Percentiles rank a stretch among this genome's conserved stretches.
These are phyloP conservation scores for Pseudogymnoascus sp. DNA, from an alignment of 2,329 filamentous ascomycete genomes.

Conservation along the genomic window DNA sequence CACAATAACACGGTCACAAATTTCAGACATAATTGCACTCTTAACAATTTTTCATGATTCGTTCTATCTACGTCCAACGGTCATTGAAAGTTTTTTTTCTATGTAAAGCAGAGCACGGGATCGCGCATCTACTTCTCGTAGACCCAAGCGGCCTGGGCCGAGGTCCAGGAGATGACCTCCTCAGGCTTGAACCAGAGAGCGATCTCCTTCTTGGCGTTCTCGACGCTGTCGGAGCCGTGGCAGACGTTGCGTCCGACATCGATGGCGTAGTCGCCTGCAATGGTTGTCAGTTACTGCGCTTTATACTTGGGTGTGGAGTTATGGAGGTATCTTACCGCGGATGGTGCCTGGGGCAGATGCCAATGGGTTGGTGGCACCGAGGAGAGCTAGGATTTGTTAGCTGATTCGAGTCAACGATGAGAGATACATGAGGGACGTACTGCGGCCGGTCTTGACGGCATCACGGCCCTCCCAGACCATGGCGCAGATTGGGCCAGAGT, in stretches of 20 bases:
- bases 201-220: slow-evolving; percentile 99
- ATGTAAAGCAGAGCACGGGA: not conserved
- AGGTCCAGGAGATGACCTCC: slow-evolving; percentile 80
- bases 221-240: slow-evolving; percentile 98
- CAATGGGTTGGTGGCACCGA: slow-evolving; percentile 98
- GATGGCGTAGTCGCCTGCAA: slow-evolving; percentile 65
- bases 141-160: slow-evolving; percentile 81
- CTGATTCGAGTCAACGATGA: slow-evolving; percentile 8
- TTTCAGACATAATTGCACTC: not conserved
- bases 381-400: slow-evolving; percentile 52
- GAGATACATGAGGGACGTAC: slow-evolving; percentile 41
- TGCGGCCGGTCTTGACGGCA: slow-evolving; percentile 95
- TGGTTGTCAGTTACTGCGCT: slow-evolving; percentile 30
- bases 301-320: slow-evolving; percentile 53
- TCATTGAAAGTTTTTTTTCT: not conserved
- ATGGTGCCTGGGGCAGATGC: slow-evolving; percentile 94
- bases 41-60: not conserved
- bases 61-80: not conserved
- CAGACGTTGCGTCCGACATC: slow-evolving; percentile 97
- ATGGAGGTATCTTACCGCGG: slow-evolving; percentile 77
- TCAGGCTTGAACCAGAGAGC: slow-evolving; percentile 92
- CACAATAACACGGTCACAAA: not conserved
- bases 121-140: slow-evolving; percentile 67
- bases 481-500: slow-evolving; percentile 90
- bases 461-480: slow-evolving; percentile 99